Percentiles rank a stretch among this genome's conserved stretches.
Evolutionary conservation across 495 filamentous ascomycete genomes (phyloP).

Genomic region (Hypoxylon subgilvum): DNA sequence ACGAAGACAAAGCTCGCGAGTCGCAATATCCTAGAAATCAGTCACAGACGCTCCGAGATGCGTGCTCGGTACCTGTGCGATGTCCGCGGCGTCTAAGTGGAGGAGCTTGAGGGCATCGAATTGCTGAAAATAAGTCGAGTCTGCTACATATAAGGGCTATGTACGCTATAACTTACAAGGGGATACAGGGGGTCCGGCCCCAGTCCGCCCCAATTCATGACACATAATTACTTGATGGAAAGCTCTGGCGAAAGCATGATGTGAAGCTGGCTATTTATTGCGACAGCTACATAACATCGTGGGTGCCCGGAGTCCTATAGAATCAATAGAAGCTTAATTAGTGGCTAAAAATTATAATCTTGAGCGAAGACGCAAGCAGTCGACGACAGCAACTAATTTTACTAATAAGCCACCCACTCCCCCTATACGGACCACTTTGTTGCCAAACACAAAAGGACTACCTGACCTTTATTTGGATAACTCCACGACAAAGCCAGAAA

Average conservation of each 20-base stretch:
- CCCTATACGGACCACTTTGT: too few relatives aligned
- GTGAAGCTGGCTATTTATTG: slow-evolving; percentile 29
- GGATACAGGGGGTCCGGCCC: too few relatives aligned
- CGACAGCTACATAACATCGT: slow-evolving; percentile 32
- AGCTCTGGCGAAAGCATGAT: slow-evolving; percentile 37
- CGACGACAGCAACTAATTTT: slow-evolving; percentile 2
- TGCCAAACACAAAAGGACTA: too few relatives aligned
- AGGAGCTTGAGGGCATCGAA: slow-evolving; percentile 26
- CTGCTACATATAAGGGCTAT: too few relatives aligned
- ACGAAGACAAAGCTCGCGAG: background rate
- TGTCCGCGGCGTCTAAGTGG: slow-evolving; percentile 8
- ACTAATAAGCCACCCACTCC: too few relatives aligned
- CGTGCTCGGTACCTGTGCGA: slow-evolving; percentile 19
- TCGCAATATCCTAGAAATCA: slow-evolving; percentile 7
- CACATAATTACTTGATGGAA: slow-evolving; percentile 62
- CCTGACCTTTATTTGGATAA: too few relatives aligned
- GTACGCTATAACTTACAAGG: slow-evolving; percentile 21
- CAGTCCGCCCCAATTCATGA: slow-evolving; percentile 44
- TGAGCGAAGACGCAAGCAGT: slow-evolving; percentile 29
- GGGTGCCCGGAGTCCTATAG: slow-evolving; percentile 25
- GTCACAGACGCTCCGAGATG: slow-evolving; percentile 10
- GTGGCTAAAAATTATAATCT: slow-evolving; percentile 24
- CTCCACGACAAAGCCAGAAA: too few relatives aligned
- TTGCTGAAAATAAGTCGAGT: too few relatives aligned
- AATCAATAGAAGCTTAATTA: slow-evolving; percentile 27